Evolutionary conservation across 257 asterid genomes (phyloP).

Genomic region (Thymus mandschuricus): DNA sequence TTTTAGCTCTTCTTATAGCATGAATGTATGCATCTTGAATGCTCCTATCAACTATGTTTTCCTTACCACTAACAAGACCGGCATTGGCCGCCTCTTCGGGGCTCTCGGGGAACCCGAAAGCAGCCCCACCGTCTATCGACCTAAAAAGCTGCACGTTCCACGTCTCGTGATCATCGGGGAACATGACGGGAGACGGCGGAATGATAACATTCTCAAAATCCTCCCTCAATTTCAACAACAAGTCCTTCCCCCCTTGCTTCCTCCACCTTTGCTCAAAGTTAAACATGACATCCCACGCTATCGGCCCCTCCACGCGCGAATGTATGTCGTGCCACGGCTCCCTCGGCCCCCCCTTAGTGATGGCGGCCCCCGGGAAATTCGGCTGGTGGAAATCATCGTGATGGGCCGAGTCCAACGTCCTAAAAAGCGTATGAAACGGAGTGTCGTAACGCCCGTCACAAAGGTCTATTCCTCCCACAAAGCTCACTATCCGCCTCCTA

Average conservation of each 20-base stretch:
- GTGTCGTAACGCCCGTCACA: slow-evolving; percentile 88
- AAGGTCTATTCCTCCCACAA: slow-evolving; percentile 90
- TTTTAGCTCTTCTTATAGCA: slow-evolving; percentile 87
- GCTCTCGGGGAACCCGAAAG: slow-evolving; percentile 79
- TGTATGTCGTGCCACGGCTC: slow-evolving; percentile 96
- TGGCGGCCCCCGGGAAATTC: slow-evolving; percentile 63
- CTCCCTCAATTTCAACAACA: slow-evolving; percentile 65
- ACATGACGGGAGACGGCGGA: slow-evolving; percentile 78
- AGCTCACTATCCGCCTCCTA: slow-evolving; percentile 68
- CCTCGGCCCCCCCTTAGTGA: slow-evolving; percentile 78
- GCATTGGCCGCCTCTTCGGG: slow-evolving; percentile 78
- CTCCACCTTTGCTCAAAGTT: slow-evolving; percentile 94
- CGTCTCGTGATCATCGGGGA: slow-evolving; percentile 68
- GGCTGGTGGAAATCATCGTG: slow-evolving; percentile 92
- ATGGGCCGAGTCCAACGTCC: slow-evolving; percentile 83
- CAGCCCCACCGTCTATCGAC: slow-evolving; percentile 94
- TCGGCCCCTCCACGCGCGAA: slow-evolving; percentile 75
- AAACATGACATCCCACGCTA: slow-evolving; percentile 86
- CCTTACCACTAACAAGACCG: slow-evolving; percentile 84
- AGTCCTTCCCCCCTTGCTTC: slow-evolving; percentile 79
- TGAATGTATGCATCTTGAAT: slow-evolving; percentile 86
- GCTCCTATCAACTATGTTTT: slow-evolving; percentile 77
- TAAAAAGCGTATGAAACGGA: slow-evolving; percentile 77
- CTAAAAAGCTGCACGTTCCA: slow-evolving; percentile 89
- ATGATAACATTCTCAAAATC: slow-evolving; percentile 62